phyloP scores from a whole-genome alignment of 2,329 filamentous ascomycete genomes.

The Endocalyx cinctus region DNA sequence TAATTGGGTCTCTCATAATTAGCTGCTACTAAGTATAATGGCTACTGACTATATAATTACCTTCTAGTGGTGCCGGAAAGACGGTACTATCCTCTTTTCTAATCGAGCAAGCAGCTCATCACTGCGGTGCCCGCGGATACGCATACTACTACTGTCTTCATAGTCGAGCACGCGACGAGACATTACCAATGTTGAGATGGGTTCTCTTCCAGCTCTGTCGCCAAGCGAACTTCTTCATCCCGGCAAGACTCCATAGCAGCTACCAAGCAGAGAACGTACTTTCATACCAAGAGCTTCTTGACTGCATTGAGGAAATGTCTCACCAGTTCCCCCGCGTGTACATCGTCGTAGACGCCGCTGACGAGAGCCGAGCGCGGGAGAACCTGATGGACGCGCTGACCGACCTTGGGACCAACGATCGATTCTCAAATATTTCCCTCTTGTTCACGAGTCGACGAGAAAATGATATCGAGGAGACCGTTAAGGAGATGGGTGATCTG shows the following conservation, averaged over 20 bases:
- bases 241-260: constrained; percentile 10
- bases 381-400: constrained; percentile 17
- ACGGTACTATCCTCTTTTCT: constrained; percentile 24
- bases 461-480: constrained; percentile 17
- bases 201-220: constrained; percentile 19
- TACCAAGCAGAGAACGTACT: constrained; percentile 4
- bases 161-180: constrained; percentile 22
- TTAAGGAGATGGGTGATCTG: constrained; percentile 1
- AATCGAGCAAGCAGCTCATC: constrained; percentile 14
- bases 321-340: constrained; percentile 15
- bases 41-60: no score
- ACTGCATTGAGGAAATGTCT: constrained; percentile 15
- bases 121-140: constrained; percentile 11
- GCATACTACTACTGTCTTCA: constrained; percentile 29
- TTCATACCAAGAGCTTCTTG: constrained; percentile 13
- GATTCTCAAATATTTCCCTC: constrained; percentile 20
- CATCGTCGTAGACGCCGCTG: constrained; percentile 25
- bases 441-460: constrained; percentile 26
- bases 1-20: no score
- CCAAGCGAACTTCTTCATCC: constrained; percentile 12
- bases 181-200: constrained; percentile 21
- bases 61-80: constrained; percentile 24
- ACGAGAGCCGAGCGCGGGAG: constrained; percentile 21
- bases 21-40: no score
- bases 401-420: constrained; percentile 15